These are phyloP conservation scores for Hyparrhenia diplandra DNA, from an alignment of 176 grass and related monocot genomes.

Conservation along the genomic window DNA sequence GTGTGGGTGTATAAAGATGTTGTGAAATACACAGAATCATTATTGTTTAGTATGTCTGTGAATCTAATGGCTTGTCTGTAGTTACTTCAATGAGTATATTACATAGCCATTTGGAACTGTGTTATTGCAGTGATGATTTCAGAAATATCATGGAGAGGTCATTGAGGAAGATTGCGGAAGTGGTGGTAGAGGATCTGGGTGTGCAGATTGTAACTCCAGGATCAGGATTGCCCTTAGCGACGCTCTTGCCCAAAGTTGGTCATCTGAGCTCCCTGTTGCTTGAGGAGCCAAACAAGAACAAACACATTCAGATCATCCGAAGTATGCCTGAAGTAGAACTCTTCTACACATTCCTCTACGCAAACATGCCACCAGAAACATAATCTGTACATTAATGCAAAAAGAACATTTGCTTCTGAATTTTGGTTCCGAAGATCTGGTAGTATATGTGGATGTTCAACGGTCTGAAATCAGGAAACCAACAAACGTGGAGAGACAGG, in stretches of 20 bases:
- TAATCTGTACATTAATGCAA: not conserved
- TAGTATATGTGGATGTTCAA: not conserved
- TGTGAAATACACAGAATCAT: not conserved
- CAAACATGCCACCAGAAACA: slow-evolving; percentile 59
- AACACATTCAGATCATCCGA: slow-evolving; percentile 69
- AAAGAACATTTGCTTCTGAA: slow-evolving; percentile 3
- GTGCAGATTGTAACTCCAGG: slow-evolving; percentile 33
- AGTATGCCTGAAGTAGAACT: slow-evolving; percentile 77
- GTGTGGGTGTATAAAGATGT: too few relatives aligned
- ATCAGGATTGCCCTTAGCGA: slow-evolving; percentile 58
- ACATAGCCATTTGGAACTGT: slow-evolving; percentile 14
- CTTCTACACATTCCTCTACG: slow-evolving; percentile 89
- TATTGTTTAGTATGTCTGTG: not conserved
- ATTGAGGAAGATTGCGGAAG: slow-evolving; percentile 53
- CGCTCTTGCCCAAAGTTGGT: slow-evolving; percentile 72
- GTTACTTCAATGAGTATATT: not conserved
- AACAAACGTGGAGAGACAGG: not conserved
- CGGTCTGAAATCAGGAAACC: slow-evolving; percentile 1
- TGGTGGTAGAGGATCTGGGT: slow-evolving; percentile 51
- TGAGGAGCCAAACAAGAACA: slow-evolving; percentile 85
- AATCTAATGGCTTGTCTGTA: not conserved
- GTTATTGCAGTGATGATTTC: slow-evolving; percentile 72
- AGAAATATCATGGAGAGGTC: slow-evolving; percentile 74
- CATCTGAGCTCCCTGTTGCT: slow-evolving; percentile 61
- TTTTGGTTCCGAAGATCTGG: not conserved